Evolutionary conservation across 176 grass and related monocot genomes (phyloP).

Genomic region (Puya raimondii): DNA sequence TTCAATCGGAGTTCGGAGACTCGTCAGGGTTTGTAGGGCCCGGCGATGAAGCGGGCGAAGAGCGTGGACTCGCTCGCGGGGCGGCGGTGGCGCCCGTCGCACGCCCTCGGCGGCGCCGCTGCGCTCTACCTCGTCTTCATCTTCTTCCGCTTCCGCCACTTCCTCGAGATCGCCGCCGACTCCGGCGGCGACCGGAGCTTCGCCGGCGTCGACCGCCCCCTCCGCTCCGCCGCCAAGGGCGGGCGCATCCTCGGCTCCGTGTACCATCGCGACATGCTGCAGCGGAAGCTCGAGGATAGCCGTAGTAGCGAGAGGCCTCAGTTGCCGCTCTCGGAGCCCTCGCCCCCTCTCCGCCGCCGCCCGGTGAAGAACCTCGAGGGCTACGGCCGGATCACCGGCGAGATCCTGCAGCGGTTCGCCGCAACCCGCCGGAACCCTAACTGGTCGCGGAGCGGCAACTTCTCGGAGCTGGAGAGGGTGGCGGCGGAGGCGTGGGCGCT

Average conservation of each 20-base stretch:
- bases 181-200: neutral
- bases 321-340: neutral
- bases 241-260: neutral
- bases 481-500: constrained; percentile 60
- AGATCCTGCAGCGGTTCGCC: constrained; percentile 35
- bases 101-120: constrained; percentile 8
- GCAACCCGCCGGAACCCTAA: neutral
- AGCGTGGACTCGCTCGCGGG: constrained; percentile 15
- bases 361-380: constrained; percentile 2
- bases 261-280: neutral
- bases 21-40: neutral
- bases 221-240: neutral
- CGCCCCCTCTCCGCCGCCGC: constrained; percentile 7
- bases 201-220: neutral
- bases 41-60: constrained; percentile 43
- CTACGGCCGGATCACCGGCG: constrained; percentile 66
- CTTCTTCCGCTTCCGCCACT: constrained; percentile 39
- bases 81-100: neutral
- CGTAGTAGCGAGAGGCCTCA: constrained; percentile 8
- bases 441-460: constrained; percentile 45
- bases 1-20: neutral
- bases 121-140: constrained; percentile 51
- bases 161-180: constrained; percentile 15
- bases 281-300: constrained; percentile 15
- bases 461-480: constrained; percentile 67